A percentile compares a stretch with the other conserved stretches of the same genome.
phyloP scores from a whole-genome alignment of 305 asterid genomes.

The Coffea humblotiana region DNA sequence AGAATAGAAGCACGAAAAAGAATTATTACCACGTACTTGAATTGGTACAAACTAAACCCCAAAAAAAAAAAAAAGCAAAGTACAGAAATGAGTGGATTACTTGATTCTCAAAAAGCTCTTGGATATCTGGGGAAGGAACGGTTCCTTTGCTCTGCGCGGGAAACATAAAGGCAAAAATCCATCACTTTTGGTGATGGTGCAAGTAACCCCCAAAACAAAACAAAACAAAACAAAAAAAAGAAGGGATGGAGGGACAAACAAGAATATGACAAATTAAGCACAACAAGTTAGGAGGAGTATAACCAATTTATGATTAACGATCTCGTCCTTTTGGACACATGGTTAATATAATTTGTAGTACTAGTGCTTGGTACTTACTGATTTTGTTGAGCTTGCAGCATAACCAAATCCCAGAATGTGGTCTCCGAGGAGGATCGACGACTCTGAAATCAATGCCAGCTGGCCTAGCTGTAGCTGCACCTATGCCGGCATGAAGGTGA shows the following conservation, averaged over 20 bases:
- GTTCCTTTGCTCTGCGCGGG: constrained; percentile 66
- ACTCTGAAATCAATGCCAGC: constrained; percentile 60
- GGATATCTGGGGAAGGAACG: constrained; percentile 84
- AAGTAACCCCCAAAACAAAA: constrained; percentile 9
- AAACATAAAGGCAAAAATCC: neutral
- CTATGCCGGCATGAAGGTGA: constrained; percentile 39
- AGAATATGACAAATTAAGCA: neutral
- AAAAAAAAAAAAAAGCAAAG: neutral
- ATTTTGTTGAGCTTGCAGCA: constrained; percentile 67
- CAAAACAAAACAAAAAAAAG: neutral
- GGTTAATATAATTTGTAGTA: neutral
- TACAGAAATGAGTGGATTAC: constrained; percentile 37
- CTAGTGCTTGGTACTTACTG: constrained; percentile 52
- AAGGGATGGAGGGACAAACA: neutral
- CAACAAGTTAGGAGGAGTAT: neutral
- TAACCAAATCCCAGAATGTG: constrained; percentile 90
- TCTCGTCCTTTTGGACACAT: neutral
- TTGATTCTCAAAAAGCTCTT: constrained; percentile 95
- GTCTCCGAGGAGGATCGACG: constrained; percentile 66
- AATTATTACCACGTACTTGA: neutral
- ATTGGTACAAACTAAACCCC: neutral
- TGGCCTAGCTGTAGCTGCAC: constrained; percentile 10
- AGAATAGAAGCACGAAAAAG: neutral
- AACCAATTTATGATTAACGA: neutral
- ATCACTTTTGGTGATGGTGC: constrained; percentile 14